Evolutionary conservation across 2,329 filamentous ascomycete genomes (phyloP).

Genomic region (Xylariales sp.): DNA sequence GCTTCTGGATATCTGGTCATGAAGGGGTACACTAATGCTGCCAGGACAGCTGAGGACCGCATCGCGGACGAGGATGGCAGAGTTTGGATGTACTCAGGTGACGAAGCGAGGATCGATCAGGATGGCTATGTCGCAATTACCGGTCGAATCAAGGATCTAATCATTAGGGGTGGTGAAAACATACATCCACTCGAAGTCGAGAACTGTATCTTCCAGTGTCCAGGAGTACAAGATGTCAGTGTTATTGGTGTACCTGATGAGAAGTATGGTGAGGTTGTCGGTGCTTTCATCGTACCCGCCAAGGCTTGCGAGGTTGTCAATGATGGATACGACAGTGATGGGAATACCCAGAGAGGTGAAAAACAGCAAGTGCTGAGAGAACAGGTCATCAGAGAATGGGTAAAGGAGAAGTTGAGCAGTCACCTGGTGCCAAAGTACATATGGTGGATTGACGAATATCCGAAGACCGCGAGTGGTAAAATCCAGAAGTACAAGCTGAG

Average conservation of each 20-base stretch:
- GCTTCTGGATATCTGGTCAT: constrained; percentile 83
- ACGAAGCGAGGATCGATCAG: constrained; percentile 80
- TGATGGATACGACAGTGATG: constrained; percentile 11
- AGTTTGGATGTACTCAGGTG: constrained; percentile 88
- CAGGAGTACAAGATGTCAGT: constrained; percentile 67
- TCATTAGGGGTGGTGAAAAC: constrained; percentile 93
- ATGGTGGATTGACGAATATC: constrained; percentile 82
- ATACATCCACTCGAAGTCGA: constrained; percentile 93
- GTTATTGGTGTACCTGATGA: constrained; percentile 82
- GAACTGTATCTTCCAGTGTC: constrained; percentile 74
- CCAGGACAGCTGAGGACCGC: constrained; percentile 63
- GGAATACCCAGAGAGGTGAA: constrained; percentile 13
- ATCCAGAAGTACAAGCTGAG: constrained; percentile 89
- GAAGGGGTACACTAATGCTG: constrained; percentile 79
- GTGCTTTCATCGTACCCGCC: constrained; percentile 68
- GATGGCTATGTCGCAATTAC: constrained; percentile 86
- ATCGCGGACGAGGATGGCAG: constrained; percentile 39
- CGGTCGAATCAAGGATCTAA: constrained; percentile 84
- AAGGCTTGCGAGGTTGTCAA: constrained; percentile 23
- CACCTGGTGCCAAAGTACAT: constrained; percentile 84
- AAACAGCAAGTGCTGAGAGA: constrained; percentile 37
- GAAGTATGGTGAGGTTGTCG: constrained; percentile 80
- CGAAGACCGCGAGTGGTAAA: constrained; percentile 95
- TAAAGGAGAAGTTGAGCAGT: constrained; percentile 60
- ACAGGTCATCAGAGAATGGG: constrained; percentile 66